phyloP scores from a whole-genome alignment of 2,329 filamentous ascomycete genomes.

The Penicillium sp. region DNA sequence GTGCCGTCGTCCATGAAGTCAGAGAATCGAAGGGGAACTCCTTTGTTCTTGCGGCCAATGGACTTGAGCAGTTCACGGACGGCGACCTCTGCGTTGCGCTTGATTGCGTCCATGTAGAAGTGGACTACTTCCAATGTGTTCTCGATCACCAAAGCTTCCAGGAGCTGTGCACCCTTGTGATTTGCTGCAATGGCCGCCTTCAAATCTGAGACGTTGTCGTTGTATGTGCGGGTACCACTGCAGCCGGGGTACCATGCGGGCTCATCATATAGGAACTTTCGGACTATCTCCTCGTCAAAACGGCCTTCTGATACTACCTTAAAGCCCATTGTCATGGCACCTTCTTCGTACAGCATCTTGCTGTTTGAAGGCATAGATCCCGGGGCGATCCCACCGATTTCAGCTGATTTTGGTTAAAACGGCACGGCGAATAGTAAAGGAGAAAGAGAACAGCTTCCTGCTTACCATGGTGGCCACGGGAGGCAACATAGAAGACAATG shows the following conservation, averaged over 20 bases:
- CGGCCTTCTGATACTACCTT: slow-evolving; percentile 63
- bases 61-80: slow-evolving; percentile 47
- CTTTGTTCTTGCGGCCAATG: slow-evolving; percentile 45
- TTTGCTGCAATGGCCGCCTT: slow-evolving; percentile 42
- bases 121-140: slow-evolving; percentile 30
- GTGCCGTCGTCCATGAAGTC: slow-evolving; percentile 77
- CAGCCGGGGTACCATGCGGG: slow-evolving; percentile 63
- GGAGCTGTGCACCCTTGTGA: slow-evolving; percentile 33
- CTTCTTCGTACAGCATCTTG: slow-evolving; percentile 37
- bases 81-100: slow-evolving; percentile 63
- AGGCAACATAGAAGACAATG: slow-evolving; percentile 58
- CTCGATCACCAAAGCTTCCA: slow-evolving; percentile 31
- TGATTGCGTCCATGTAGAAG: slow-evolving; percentile 41
- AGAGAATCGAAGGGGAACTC: slow-evolving; percentile 50
- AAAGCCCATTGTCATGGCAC: slow-evolving; percentile 48
- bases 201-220: slow-evolving; percentile 40
- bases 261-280: slow-evolving; percentile 57
- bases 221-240: slow-evolving; percentile 58
- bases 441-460: background rate
- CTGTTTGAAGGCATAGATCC: slow-evolving; percentile 67
- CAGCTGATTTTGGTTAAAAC: slow-evolving; percentile 41
- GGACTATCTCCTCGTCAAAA: slow-evolving; percentile 65
- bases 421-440: background rate
- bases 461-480: slow-evolving; percentile 59
- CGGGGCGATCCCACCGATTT: slow-evolving; percentile 73